Conservation (phyloP, 805 yeast genomes). For the Candida glaebosa region DNA sequence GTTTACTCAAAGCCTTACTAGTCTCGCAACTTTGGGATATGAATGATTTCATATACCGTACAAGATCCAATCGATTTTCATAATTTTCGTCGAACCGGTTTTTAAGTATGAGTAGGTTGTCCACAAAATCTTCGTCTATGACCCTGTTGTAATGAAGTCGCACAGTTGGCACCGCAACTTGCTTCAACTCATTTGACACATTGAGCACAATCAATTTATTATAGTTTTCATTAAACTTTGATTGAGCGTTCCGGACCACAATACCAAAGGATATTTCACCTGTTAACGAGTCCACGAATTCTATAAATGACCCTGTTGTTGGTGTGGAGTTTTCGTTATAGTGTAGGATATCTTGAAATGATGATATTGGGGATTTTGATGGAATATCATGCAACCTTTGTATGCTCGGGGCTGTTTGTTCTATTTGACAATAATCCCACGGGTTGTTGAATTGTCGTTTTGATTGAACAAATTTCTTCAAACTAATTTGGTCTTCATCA, state of each 20-base stretch:
- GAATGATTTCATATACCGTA: constrained; percentile 23
- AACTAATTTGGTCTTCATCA: constrained; percentile 7
- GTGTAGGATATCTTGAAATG: constrained; percentile 13
- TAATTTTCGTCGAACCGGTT: constrained; percentile 19
- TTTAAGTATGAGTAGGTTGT: constrained; percentile 14
- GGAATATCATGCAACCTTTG: neutral
- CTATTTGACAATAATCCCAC: constrained; percentile 4
- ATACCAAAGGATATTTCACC: constrained; percentile 28
- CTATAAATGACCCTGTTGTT: constrained; percentile 37
- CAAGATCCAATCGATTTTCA: constrained; percentile 16
- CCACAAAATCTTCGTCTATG: constrained; percentile 18
- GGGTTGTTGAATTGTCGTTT: constrained; percentile 7
- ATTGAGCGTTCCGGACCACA: constrained; percentile 27
- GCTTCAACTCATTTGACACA: constrained; percentile 24
- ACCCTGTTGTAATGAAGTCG: constrained; percentile 28
- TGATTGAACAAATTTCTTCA: constrained; percentile 7
- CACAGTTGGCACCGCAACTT: constrained; percentile 26
- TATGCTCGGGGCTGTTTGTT: neutral
- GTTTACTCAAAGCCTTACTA: constrained; percentile 9
- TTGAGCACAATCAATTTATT: constrained; percentile 32
- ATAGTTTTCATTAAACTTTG: constrained; percentile 31
- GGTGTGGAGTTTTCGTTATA: constrained; percentile 17
- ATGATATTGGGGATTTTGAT: constrained; percentile 6
- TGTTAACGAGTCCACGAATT: constrained; percentile 20
- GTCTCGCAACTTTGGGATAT: constrained; percentile 15